Evolutionary conservation across 352 stramenopile genomes (phyloP).

Genomic region (Phytophthora cactorum): DNA sequence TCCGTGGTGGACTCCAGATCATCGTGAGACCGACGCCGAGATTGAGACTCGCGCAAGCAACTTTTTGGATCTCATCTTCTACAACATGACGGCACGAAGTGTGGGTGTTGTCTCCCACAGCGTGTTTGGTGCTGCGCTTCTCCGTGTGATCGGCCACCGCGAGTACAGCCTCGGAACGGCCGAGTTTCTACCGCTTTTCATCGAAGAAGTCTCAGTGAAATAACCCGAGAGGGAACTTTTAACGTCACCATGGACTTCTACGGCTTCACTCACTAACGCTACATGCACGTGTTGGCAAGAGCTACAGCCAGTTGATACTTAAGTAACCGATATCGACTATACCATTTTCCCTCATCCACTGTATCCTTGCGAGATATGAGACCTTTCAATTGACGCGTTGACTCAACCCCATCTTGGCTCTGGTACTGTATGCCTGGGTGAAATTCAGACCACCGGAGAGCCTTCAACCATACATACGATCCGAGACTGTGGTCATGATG

Average conservation of each 20-base stretch:
- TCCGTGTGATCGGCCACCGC: constrained; percentile 35
- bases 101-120: constrained; percentile 36
- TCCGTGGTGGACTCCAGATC: constrained; percentile 35
- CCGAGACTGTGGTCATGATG: too few species aligned
- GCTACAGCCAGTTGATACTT: too few species aligned
- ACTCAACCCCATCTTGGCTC: too few species aligned
- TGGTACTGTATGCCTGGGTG: too few species aligned
- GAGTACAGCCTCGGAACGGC: constrained; percentile 35
- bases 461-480: background rate
- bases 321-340: too few species aligned
- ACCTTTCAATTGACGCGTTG: too few species aligned
- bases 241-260: too few species aligned
- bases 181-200: constrained; percentile 37
- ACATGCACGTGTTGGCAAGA: too few species aligned
- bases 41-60: constrained; percentile 25
- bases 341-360: too few species aligned
- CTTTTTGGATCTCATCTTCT: constrained; percentile 29
- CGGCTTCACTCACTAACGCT: too few species aligned
- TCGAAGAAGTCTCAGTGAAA: constrained; percentile 10
- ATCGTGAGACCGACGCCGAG: constrained; percentile 27
- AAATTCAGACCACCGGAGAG: background rate
- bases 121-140: constrained; percentile 34
- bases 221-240: background rate
- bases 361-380: too few species aligned
- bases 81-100: constrained; percentile 20